phyloP scores from a whole-genome alignment of 306 rosid genomes.

The Ceratonia siliqua region DNA sequence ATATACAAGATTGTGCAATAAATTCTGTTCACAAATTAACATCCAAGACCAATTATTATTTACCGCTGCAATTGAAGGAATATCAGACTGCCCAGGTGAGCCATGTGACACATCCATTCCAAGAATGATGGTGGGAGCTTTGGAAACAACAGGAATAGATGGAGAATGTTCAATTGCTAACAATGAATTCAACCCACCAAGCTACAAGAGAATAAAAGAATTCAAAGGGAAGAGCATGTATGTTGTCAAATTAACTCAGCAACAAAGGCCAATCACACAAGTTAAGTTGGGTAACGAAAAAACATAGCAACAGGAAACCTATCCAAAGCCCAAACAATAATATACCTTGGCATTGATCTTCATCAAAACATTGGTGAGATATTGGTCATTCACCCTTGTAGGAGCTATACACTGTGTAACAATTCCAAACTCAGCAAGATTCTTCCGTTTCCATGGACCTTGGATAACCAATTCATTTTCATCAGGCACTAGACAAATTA shows the following conservation, averaged over 20 bases:
- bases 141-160: slow-evolving; percentile 77
- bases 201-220: slow-evolving; percentile 47
- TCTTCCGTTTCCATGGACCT: slow-evolving; percentile 95
- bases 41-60: not conserved
- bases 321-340: not conserved
- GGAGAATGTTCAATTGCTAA: slow-evolving; percentile 64
- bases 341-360: slow-evolving; percentile 93
- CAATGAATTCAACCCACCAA: slow-evolving; percentile 87
- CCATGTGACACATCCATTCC: slow-evolving; percentile 99
- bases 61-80: slow-evolving; percentile 98
- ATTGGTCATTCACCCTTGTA: slow-evolving; percentile 75
- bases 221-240: not conserved
- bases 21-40: not conserved
- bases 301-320: not conserved
- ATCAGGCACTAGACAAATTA: not conserved
- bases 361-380: slow-evolving; percentile 76
- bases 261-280: not conserved
- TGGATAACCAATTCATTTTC: not conserved
- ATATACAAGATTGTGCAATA: not conserved
- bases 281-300: no score
- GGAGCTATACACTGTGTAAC: slow-evolving; percentile 92
- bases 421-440: slow-evolving; percentile 74
- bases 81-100: slow-evolving; percentile 83
- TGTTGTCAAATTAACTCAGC: not conserved
- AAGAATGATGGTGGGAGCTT: slow-evolving; percentile 73